Evolutionary conservation across 2,329 filamentous ascomycete genomes (phyloP), one percentile per base, ranked within the genome.

Genomic region (Beauveria brongniartii): DNA sequence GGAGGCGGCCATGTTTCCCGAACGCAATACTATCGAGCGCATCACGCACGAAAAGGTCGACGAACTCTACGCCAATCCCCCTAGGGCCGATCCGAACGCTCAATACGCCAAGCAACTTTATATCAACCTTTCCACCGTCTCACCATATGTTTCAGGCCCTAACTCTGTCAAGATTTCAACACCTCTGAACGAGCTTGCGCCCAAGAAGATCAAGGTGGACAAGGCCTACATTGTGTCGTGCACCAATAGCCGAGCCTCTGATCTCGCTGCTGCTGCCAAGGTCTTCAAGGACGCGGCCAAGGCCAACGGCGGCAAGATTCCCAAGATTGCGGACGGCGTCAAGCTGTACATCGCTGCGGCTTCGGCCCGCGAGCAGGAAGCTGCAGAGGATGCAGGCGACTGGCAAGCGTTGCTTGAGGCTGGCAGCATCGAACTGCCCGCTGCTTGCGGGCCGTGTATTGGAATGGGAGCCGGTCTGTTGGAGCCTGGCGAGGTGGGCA

Each of bases 301-400:
- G 60, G 78, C 78, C 37, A 83, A 83, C 59, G 78, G 77, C 26
- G 89, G 86, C 16, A 77, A 81, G 60, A 75, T 84, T 6, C 82
- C 90, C 22, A 91, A 88, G 75, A 81, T 96, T 62, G 86, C 90
- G 0, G 77, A 83, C 0, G 85, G 88, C 30, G 92, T 97, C 46
- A 82, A 92, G 61, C 87, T 97, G 69, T 97, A 97, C 74, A 89
- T 97, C 64, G 89, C 92, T 0, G 92, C 93, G 0, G 93, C 93
- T 0, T 97, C 92, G 0, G 69, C 84, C 0, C 79, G 83, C 0
- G 92, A 97, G 72, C 92, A 97, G 72, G 73, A 83, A 61, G 79
- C 82, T 0, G 89, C 93, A 0, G 91, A 96, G 73, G 88, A 87
- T 60, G 79, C 83, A 0, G 92, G 93, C 10, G 89, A 93, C 72